A percentile compares a stretch with the other conserved stretches of the same genome.
phyloP scores from a whole-genome alignment of 106 monocot genomes.

The Hemerocallis citrina region DNA sequence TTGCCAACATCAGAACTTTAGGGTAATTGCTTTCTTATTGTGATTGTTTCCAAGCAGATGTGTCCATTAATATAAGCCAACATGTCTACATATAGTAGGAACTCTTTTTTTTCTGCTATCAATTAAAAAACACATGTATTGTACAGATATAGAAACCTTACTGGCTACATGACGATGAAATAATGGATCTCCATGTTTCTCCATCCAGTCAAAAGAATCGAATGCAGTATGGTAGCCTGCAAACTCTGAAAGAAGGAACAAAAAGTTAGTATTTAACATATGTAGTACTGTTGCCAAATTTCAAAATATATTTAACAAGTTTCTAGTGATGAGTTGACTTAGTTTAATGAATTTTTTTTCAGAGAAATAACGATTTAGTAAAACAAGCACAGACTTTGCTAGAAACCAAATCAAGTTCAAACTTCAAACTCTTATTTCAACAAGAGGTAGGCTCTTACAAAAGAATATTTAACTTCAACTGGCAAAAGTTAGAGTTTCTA shows the following conservation, averaged over 20 bases:
- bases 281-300: background rate
- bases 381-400: too few relatives aligned
- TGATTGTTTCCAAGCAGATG: background rate
- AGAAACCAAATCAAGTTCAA: too few relatives aligned
- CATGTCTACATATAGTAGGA: background rate
- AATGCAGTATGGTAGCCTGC: conserved; percentile 73
- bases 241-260: conserved; percentile 37
- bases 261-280: background rate
- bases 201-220: conserved; percentile 80
- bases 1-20: too few relatives aligned
- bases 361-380: too few relatives aligned
- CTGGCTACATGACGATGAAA: conserved; percentile 80
- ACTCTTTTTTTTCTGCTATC: background rate
- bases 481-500: too few relatives aligned
- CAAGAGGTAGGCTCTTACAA: too few relatives aligned
- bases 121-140: background rate
- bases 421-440: too few relatives aligned
- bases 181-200: conserved; percentile 71
- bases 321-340: background rate
- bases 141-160: conserved; percentile 18
- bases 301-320: background rate
- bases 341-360: too few relatives aligned
- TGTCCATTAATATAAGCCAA: background rate
- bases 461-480: too few relatives aligned
- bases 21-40: too few relatives aligned